Percentiles rank a stretch among this genome's conserved stretches.
Evolutionary conservation across 2,329 filamentous ascomycete genomes (phyloP).

Genomic region (Alternaria angustiovoidea): DNA sequence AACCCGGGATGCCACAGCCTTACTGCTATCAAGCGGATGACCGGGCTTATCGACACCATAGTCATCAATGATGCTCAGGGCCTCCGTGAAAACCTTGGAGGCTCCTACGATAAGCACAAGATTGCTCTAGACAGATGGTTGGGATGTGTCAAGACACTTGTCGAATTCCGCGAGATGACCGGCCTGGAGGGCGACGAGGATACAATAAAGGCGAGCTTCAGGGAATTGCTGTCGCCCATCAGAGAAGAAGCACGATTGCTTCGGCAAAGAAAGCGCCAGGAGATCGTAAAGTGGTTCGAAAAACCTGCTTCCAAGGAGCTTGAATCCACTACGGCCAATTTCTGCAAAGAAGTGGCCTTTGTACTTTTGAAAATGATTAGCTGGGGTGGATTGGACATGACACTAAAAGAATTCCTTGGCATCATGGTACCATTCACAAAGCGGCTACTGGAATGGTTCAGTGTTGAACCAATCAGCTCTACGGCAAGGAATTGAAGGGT

Average conservation of each 20-base stretch:
- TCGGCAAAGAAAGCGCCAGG: not conserved
- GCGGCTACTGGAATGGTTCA: not conserved
- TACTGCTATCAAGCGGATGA: not conserved
- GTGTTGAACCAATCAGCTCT: no score
- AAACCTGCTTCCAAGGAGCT: not conserved
- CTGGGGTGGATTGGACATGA: not conserved
- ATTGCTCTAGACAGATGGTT: slow-evolving; percentile 1
- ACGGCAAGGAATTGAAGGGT: no score
- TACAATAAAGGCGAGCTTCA: no score
- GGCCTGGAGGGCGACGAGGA: not conserved
- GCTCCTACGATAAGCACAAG: not conserved
- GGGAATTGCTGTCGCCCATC: no score
- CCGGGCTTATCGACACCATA: not conserved
- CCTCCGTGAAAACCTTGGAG: not conserved
- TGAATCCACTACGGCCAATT: not conserved
- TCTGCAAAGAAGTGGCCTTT: not conserved
- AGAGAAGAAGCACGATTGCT: not conserved
- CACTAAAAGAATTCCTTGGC: not conserved
- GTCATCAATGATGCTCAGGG: not conserved
- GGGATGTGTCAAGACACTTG: not conserved
- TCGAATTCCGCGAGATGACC: slow-evolving; percentile 2
- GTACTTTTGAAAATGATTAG: not conserved
- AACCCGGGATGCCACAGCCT: not conserved
- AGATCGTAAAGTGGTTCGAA: not conserved
- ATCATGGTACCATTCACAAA: not conserved